Evolutionary conservation across 2,329 filamentous ascomycete genomes (phyloP).

Genomic region (Mycogone perniciosa): DNA sequence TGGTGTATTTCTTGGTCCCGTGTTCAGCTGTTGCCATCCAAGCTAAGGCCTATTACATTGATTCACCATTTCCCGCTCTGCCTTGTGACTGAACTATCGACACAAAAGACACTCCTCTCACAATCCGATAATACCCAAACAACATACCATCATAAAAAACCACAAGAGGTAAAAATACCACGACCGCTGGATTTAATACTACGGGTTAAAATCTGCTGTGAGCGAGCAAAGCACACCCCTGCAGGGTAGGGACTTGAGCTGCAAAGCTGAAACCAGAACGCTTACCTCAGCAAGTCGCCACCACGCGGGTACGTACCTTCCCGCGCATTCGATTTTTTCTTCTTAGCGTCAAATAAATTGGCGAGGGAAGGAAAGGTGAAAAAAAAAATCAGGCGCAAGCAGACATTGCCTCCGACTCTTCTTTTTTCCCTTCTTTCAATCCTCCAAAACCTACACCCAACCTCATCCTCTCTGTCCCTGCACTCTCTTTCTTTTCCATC

Average conservation of each 20-base stretch:
- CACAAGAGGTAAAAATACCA: no score
- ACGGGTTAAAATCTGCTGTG: no score
- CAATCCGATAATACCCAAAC: no score
- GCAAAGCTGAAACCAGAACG: background rate
- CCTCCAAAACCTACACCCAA: slow-evolving; percentile 8
- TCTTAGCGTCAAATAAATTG: slow-evolving; percentile 19
- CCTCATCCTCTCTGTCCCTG: slow-evolving; percentile 18
- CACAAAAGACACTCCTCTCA: no score
- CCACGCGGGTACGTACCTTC: slow-evolving; percentile 9
- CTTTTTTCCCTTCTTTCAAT: slow-evolving; percentile 4
- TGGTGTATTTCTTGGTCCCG: no score
- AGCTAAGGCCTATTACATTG: no score
- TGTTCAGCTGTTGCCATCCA: background rate
- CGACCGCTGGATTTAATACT: no score
- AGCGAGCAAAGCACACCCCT: background rate
- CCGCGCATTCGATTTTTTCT: slow-evolving; percentile 13
- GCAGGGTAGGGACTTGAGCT: slow-evolving; percentile 2
- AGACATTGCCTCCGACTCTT: slow-evolving; percentile 11
- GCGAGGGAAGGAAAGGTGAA: slow-evolving; percentile 13
- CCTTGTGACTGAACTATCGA: no score
- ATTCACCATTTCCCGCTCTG: no score
- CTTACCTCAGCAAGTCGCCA: slow-evolving; percentile 8
- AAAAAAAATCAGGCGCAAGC: slow-evolving; percentile 18
- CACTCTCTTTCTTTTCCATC: slow-evolving; percentile 21
- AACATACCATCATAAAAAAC: no score